Percentiles rank a stretch among this genome's conserved stretches.
Evolutionary conservation across 2,329 filamentous ascomycete genomes (phyloP).

Genomic region (Fusarium circinatum): DNA sequence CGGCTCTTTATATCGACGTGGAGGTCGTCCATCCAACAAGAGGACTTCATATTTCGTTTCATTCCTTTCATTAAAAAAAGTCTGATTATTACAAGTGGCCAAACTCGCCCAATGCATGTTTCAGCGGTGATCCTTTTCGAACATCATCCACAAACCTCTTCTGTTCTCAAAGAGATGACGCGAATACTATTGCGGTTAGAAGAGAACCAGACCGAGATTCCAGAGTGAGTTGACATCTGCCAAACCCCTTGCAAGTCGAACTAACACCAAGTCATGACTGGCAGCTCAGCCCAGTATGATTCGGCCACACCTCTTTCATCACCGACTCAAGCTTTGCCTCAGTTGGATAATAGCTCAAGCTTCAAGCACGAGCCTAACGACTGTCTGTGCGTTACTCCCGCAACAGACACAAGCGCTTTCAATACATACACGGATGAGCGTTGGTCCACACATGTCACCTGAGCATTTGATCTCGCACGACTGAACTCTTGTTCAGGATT

Average conservation of each 20-base stretch:
- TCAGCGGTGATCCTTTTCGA: not conserved
- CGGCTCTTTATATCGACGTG: not conserved
- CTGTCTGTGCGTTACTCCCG: conserved; percentile 39
- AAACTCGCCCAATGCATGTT: not conserved
- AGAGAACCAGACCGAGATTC: conserved; percentile 10
- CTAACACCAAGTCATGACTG: conserved; percentile 27
- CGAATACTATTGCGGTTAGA: conserved; percentile 6
- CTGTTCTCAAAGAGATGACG: not conserved
- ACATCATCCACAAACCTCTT: conserved; percentile 9
- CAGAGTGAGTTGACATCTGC: conserved; percentile 22
- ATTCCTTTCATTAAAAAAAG: not conserved
- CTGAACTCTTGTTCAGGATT: conserved; percentile 24
- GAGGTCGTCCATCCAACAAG: not conserved
- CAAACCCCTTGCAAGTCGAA: conserved; percentile 30
- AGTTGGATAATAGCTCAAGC: conserved; percentile 35
- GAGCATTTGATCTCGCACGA: conserved; percentile 21
- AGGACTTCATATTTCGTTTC: not conserved
- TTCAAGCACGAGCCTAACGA: conserved; percentile 36
- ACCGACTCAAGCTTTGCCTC: conserved; percentile 34
- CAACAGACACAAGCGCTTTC: conserved; percentile 17
- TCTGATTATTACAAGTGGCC: not conserved
- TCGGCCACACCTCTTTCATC: conserved; percentile 29
- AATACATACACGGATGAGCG: conserved; percentile 18
- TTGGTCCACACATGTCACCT: conserved; percentile 23
- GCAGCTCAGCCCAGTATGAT: conserved; percentile 15